Conservation (phyloP, 768 basidiomycete genomes). For the Leccinum sublutescens region DNA sequence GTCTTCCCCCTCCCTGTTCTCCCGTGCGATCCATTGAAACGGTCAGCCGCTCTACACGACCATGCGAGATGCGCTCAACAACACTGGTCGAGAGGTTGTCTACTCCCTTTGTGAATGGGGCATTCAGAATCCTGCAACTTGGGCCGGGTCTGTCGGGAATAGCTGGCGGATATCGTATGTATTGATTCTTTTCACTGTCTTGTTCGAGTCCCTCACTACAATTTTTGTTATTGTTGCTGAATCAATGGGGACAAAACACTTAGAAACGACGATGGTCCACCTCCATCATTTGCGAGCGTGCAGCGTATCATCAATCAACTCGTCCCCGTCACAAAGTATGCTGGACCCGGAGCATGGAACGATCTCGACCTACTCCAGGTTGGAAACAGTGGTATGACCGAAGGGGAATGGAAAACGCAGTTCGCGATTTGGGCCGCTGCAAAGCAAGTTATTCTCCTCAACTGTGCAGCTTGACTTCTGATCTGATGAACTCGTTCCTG, state of each 20-base stretch:
- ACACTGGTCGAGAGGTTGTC: constrained; percentile 28
- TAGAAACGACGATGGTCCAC: constrained; percentile 14
- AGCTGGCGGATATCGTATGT: constrained; percentile 50
- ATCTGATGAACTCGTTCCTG: background rate
- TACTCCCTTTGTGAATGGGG: constrained; percentile 55
- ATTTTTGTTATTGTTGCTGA: background rate
- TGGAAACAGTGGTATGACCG: constrained; percentile 44
- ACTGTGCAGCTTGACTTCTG: background rate
- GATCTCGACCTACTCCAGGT: constrained; percentile 57
- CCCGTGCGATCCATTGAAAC: background rate
- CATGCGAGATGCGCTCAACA: constrained; percentile 14
- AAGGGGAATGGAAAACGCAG: constrained; percentile 9
- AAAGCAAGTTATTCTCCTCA: constrained; percentile 1
- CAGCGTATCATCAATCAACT: constrained; percentile 16
- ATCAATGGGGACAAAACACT: background rate
- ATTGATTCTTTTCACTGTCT: background rate
- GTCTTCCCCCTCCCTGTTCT: background rate
- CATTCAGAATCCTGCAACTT: constrained; percentile 52
- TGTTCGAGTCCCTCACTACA: background rate
- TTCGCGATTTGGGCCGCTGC: constrained; percentile 15
- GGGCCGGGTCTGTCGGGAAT: constrained; percentile 44
- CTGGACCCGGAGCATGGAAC: constrained; percentile 46
- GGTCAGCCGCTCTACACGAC: background rate
- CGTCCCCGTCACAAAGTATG: constrained; percentile 49
- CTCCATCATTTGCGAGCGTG: constrained; percentile 11